Evolutionary conservation across 2,329 filamentous ascomycete species (phyloP).

Genomic region (Amesomyces nigricolor): DNA sequence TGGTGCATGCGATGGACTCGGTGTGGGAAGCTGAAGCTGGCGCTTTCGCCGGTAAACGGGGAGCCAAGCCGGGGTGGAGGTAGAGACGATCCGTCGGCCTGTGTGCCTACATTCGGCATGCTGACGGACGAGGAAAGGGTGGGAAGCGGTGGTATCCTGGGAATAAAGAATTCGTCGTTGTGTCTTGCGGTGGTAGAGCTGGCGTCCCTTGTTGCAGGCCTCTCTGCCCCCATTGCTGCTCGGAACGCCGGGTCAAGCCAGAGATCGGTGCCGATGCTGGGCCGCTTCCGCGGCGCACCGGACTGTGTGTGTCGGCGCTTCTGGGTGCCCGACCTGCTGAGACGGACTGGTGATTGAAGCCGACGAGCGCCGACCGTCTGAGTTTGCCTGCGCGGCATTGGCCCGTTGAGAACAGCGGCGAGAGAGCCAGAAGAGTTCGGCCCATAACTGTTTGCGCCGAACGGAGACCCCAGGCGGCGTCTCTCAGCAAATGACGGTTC

Average conservation of each 20-base stretch:
- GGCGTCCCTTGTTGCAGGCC: conserved; percentile 16
- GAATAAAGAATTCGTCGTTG: conserved; percentile 37
- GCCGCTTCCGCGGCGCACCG: conserved; percentile 48
- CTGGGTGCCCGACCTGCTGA: conserved; percentile 50
- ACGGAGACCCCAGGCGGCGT: conserved; percentile 48
- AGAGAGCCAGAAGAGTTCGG: conserved; percentile 53
- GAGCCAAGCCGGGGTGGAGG: conserved; percentile 51
- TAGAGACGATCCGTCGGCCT: conserved; percentile 27
- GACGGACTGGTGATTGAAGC: conserved; percentile 49
- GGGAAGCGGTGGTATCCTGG: conserved; percentile 32
- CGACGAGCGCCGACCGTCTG: conserved; percentile 47
- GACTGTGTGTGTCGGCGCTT: conserved; percentile 49
- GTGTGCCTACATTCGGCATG: conserved; percentile 26
- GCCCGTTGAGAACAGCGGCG: conserved; percentile 34
- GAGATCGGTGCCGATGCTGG: conserved; percentile 50
- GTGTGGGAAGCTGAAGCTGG: conserved; percentile 58
- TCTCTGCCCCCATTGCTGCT: conserved; percentile 16
- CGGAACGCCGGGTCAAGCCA: conserved; percentile 42
- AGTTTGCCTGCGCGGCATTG: conserved; percentile 38
- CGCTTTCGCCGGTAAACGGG: conserved; percentile 47
- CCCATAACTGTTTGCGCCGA: conserved; percentile 54
- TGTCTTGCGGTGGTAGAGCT: conserved; percentile 31
- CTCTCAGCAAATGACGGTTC: conserved; percentile 31
- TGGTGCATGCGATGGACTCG: conserved; percentile 41
- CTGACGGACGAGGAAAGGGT: conserved; percentile 25